Evolutionary conservation across 306 rosid species (phyloP), one percentile per base, ranked within the genome.

Genomic region (Neltuma alba): DNA sequence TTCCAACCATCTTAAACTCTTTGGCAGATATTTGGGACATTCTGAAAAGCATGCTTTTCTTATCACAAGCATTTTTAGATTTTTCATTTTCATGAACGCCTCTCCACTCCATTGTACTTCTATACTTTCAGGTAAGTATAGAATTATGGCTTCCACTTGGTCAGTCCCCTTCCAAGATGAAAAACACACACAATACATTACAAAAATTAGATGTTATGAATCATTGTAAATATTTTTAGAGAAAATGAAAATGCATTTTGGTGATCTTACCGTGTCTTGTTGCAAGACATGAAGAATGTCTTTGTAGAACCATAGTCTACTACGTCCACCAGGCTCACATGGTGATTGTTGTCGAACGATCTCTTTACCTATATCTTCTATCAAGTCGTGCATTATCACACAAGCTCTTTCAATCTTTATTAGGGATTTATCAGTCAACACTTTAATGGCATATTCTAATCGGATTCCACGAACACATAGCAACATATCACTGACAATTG

Each of bases 1-100:
- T 13, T 33, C 45, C 27, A 73, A 54, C 34, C 38, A 41, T 25
- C 77, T 73, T 21, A 73, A 73, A 72, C 63, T 72, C 12, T 34
- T 48, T 48, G 76, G 76, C 30, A 72, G 41, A 52, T 50, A 18
- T 16, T 10, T 72, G 7, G 47, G 76, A 7, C 63, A 23, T 31
- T 13, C 21, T 31, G 31, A 48, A 48, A 72, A 50, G 20, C 45
- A 9, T 9, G 30, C 64, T 15, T 48, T 31, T 33, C 13, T 52
- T 6, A 72, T 31, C 23, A 48, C 52, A 7, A 72, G 64, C 31
- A 72, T 50, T 72, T 40, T 75, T 10, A 71, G 27, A 1, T 31
- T 71, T 8, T 31, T 3, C 62, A 71, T 71, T 1, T 45, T 48
- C 37, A 10, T 8, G 40, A 72, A 72, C 2, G 45, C 47, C 23